Base-by-base conservation (phyloP, 805 yeast species). In the Wickerhamiella azyma region DNA sequence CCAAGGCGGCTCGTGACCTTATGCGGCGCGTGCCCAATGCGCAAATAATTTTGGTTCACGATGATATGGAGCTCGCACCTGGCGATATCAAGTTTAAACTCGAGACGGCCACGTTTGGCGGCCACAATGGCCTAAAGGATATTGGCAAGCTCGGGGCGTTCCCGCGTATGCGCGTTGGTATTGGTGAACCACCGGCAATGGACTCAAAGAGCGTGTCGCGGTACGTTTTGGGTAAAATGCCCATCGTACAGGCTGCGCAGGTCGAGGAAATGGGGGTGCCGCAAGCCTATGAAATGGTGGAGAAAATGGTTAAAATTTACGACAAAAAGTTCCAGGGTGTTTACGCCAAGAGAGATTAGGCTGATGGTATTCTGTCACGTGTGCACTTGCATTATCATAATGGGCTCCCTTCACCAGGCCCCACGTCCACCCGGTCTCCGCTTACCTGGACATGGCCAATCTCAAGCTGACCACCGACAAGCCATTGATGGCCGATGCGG, bases 121-220 rank as follows among this genome's bases (percentile, higher is more conserved):
- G 95, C 0, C 97, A 88, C 56, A 85, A 85, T 57, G 96, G 96
- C 0, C 66, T 88, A 24, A 71, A 71, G 50, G 74, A 81, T 36
- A 70, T 88, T 2, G 79, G 79, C 0, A 56, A 51, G 24, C 24
- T 48, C n/a, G 66, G 68, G 30, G 68, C 66, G 14, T 84, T 79
- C 56, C 69, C 75, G n/a, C 74, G 84, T 43, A 57, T 86, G 11
- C 75, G 81, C 14, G 67, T 86, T 8, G 96, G 96, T 0, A 81
- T 88, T 13, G 94, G 85, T 1, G 66, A 82, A 46, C 81, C 88
- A 0, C 63, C 60, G 6, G 55, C 64, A 5, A 66, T 74, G 43
- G 68, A 67, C 37, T 62, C 66, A 7, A 57, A 62, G 0, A 58
- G 50, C 1, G 81, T 83, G 2, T 72, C 81, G 0, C 49, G 48